These are phyloP conservation scores for Laguncularia racemosa DNA, from an alignment of 345 rosid species.

Conservation along the genomic window DNA sequence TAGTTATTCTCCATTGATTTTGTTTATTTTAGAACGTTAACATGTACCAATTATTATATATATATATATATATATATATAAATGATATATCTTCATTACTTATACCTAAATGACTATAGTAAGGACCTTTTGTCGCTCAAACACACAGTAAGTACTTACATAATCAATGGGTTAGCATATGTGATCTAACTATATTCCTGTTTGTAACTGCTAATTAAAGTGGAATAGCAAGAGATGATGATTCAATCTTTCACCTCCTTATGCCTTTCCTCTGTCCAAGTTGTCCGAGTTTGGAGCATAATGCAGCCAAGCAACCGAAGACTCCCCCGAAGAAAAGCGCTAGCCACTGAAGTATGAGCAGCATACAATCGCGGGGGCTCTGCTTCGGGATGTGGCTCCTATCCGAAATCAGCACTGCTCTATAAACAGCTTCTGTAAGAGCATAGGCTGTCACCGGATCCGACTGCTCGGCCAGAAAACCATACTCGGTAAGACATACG, in stretches of 20 bases:
- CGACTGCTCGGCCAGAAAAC: conserved; percentile 39
- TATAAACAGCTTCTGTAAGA: conserved; percentile 29
- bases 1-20: too few species aligned
- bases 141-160: too few species aligned
- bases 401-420: conserved; percentile 53
- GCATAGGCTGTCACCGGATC: conserved; percentile 48
- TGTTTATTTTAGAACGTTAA: too few species aligned
- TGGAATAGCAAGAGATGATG: conserved; percentile 7
- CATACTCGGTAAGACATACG: conserved; percentile 49
- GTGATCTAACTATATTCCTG: too few species aligned
- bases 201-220: too few species aligned
- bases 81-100: too few species aligned
- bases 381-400: conserved; percentile 35
- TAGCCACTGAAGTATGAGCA: conserved; percentile 21
- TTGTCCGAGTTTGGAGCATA: conserved; percentile 35
- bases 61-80: too few species aligned
- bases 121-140: too few species aligned
- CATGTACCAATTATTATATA: too few species aligned
- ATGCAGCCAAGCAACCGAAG: conserved; percentile 32
- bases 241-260: conserved; percentile 1
- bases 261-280: conserved; percentile 6
- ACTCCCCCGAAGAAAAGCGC: conserved; percentile 26
- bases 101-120: too few species aligned
- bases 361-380: conserved; percentile 26
- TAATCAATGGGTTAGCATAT: too few species aligned